Evolutionary conservation across 805 yeast genomes (phyloP).

Genomic region (Lipomyces lipofer): DNA sequence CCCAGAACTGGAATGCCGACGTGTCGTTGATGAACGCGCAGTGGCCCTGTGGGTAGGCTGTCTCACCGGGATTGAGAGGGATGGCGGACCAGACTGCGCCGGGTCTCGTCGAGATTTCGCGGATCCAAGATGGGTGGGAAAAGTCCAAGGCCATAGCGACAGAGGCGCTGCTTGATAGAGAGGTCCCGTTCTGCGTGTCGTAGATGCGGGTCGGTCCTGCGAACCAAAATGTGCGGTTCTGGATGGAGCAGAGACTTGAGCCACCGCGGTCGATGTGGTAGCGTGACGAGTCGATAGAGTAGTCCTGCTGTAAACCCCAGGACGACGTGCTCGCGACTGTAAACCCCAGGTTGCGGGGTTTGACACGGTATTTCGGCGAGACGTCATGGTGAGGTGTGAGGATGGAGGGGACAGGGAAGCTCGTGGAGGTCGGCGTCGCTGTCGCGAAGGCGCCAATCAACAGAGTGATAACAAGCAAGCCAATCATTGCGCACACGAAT

Average conservation of each 20-base stretch:
- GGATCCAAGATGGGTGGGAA: conserved; percentile 4
- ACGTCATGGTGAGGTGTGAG: conserved; percentile 7
- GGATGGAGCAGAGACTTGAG: conserved; percentile 11
- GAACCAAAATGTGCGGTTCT: conserved; percentile 17
- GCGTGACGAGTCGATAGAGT: background rate
- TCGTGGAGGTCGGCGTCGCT: background rate
- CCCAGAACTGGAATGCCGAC: conserved; percentile 17
- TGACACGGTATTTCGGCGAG: background rate
- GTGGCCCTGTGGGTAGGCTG: conserved; percentile 1
- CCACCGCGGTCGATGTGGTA: background rate
- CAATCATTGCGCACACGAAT: background rate
- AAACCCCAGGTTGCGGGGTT: conserved; percentile 2
- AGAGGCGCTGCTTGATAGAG: conserved; percentile 1
- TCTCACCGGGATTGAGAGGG: conserved; percentile 9
- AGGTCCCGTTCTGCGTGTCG: background rate
- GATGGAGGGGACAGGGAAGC: background rate
- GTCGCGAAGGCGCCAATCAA: background rate
- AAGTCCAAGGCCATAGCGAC: background rate
- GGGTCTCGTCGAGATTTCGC: background rate
- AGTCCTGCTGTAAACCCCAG: conserved; percentile 8
- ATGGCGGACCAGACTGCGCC: background rate
- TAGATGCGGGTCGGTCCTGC: conserved; percentile 1
- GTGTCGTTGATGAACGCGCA: conserved; percentile 5
- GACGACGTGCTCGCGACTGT: background rate
- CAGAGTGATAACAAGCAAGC: background rate